Base-by-base conservation (phyloP, 371 early-diverging fungal species). In the Polyrhizophydium stewartii region DNA sequence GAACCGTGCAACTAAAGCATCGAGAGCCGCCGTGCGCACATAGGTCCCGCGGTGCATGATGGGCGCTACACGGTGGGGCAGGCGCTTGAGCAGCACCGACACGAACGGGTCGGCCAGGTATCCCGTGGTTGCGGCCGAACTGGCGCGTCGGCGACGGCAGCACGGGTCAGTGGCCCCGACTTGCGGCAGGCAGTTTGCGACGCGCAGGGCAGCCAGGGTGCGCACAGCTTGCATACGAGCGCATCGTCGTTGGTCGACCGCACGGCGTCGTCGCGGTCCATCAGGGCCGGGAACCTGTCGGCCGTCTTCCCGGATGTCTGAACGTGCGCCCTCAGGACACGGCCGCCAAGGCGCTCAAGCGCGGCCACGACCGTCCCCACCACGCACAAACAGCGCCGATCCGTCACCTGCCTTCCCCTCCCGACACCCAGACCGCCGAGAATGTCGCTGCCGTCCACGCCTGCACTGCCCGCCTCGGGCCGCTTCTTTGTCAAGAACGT, bases 231-330 rank as follows among this genome's bases (percentile, higher is more conserved):
- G 35, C 24, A 85, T 41, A 86, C 69, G 17, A 89, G 86, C n/a
- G 94, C 95, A 68, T 92, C 93, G 65, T 90, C 90, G 72, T 93
- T 91, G 25, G 95, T 95, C 22, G 80, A 86, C 53, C 87, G 84
- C 17, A 94, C 84, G 28, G 85, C 81, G 58, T 87, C 85, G 64
- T 89, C 87, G 25, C 59, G 51, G 35, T 53, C 55, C 55, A 31
- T 3, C 25, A 35, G 35, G 7, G 35, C 7, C 35, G 35, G 35
- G 35, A 3, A 35, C 35, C 35, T 7, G 35, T n/a, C n/a, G n/a
- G n/a, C n/a, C n/a, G n/a, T n/a, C n/a, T n/a, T n/a, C n/a, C n/a
- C n/a, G n/a, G n/a, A n/a, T n/a, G n/a, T n/a, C n/a, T n/a, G n/a
- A n/a, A n/a, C n/a, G n/a, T n/a, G n/a, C n/a, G n/a, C n/a, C n/a